Conservation (phyloP, 2,329 filamentous ascomycete species). For the Arthrobotrys musiformis region DNA sequence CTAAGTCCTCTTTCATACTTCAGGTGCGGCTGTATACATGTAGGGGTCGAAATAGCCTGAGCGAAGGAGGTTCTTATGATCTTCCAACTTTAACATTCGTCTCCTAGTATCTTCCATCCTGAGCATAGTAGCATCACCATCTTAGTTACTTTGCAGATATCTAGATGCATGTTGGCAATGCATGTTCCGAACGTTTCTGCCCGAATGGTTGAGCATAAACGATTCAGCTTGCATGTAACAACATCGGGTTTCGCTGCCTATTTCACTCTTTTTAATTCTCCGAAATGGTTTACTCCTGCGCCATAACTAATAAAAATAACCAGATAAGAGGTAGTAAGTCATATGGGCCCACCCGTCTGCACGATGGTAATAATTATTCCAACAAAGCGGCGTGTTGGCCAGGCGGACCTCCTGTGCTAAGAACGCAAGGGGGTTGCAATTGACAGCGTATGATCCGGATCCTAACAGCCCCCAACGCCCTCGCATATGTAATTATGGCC, state of each 20-base stretch:
- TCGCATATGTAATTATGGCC: slow-evolving; percentile 1
- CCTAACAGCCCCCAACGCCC: neutral
- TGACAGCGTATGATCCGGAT: neutral
- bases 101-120: neutral
- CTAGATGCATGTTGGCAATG: slow-evolving; percentile 26
- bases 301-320: neutral
- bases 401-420: slow-evolving; percentile 11
- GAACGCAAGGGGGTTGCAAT: slow-evolving; percentile 27
- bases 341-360: neutral
- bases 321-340: too few relatives aligned
- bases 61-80: neutral
- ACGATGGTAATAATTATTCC: neutral
- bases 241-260: neutral
- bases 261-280: neutral
- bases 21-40: neutral
- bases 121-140: neutral
- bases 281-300: neutral
- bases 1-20: neutral
- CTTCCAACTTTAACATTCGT: neutral
- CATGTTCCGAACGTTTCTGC: neutral
- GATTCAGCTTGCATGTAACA: neutral
- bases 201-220: neutral
- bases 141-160: neutral
- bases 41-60: neutral
- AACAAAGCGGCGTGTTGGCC: slow-evolving; percentile 29